Evolutionary conservation across 192 early-diverging fungal genomes (phyloP).

Genomic region (Chytriomyces sp.): DNA sequence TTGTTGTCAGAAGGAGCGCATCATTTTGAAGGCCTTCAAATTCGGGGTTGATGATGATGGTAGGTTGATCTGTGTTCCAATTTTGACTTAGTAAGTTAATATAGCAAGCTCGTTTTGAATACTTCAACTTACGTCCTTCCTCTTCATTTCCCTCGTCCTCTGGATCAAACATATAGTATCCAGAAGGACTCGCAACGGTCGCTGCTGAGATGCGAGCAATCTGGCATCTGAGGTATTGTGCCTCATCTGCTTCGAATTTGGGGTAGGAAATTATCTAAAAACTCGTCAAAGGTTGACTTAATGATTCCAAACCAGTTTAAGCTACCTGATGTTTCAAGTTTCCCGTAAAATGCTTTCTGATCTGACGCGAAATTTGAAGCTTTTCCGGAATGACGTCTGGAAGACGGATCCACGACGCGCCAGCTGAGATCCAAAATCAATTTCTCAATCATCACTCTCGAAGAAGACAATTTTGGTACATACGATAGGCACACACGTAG

Average conservation of each 20-base stretch:
- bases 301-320: background rate
- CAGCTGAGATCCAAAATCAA: conserved; percentile 33
- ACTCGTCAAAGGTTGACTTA: background rate
- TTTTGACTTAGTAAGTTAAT: background rate
- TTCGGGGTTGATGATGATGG: conserved; percentile 64
- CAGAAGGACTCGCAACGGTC: conserved; percentile 57
- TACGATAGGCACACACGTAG: conserved; percentile 57
- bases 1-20: conserved; percentile 41
- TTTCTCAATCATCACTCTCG: background rate
- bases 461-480: conserved; percentile 9
- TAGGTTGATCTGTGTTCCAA: conserved; percentile 33
- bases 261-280: conserved; percentile 57
- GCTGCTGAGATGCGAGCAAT: conserved; percentile 62
- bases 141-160: conserved; percentile 54
- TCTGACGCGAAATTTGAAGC: conserved; percentile 50
- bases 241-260: conserved; percentile 56
- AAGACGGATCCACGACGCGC: conserved; percentile 55
- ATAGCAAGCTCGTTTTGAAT: too few relatives aligned
- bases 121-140: conserved; percentile 38
- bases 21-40: conserved; percentile 55
- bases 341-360: conserved; percentile 63
- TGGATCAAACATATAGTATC: conserved; percentile 66
- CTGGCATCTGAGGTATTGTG: conserved; percentile 64
- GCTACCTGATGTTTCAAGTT: conserved; percentile 51
- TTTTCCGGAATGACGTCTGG: conserved; percentile 64